Conservation (phyloP, 2,329 filamentous ascomycete genomes). For the Pyricularia sp. region DNA sequence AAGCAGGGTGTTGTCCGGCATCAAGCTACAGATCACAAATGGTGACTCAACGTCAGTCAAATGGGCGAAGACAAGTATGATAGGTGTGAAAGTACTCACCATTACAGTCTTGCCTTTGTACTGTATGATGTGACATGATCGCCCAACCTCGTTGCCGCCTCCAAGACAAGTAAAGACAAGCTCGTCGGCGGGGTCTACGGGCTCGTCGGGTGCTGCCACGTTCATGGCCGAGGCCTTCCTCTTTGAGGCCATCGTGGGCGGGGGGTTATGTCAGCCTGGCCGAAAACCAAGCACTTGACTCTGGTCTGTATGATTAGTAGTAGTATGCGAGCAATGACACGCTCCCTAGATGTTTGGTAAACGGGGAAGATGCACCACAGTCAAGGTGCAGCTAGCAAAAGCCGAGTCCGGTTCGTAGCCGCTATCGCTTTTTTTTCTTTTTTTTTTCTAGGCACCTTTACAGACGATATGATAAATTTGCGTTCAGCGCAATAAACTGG, state of each 20-base stretch:
- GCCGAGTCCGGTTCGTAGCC: background rate
- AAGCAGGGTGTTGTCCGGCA: conserved; percentile 92
- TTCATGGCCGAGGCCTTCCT: conserved; percentile 76
- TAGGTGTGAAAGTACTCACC: conserved; percentile 45
- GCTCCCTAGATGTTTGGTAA: background rate
- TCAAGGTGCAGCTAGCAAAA: background rate
- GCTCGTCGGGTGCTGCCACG: conserved; percentile 61
- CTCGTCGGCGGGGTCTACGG: conserved; percentile 87
- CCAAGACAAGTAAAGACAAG: conserved; percentile 89
- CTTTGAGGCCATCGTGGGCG: conserved; percentile 74
- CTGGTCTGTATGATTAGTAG: background rate
- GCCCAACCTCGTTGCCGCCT: conserved; percentile 92
- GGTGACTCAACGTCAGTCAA: background rate
- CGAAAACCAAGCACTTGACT: background rate
- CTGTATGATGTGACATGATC: conserved; percentile 95
- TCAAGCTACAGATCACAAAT: conserved; percentile 57
- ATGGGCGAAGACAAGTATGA: background rate
- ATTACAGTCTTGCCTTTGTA: conserved; percentile 99
- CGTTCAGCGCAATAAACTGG: background rate
- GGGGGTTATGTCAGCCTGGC: background rate
- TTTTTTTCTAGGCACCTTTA: background rate
- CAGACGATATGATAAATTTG: background rate
- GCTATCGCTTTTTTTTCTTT: background rate
- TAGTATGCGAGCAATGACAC: background rate
- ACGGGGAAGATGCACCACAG: background rate